These are phyloP conservation scores for Phalaenopsis aphrodite DNA, from an alignment of 106 monocot species.

Conservation along the genomic window DNA sequence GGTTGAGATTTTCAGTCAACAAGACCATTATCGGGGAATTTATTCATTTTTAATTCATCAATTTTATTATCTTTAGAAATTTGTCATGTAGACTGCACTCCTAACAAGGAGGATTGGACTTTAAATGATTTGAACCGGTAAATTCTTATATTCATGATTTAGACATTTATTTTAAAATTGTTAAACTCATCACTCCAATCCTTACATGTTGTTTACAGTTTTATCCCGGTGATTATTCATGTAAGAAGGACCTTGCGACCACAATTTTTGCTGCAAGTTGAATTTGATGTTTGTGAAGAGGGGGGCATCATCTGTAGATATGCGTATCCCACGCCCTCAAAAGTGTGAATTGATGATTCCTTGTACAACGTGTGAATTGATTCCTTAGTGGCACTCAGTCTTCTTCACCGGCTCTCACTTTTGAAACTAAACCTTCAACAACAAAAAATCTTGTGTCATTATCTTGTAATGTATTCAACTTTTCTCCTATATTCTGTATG, in stretches of 20 bases:
- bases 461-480: not conserved
- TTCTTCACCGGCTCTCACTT: not conserved
- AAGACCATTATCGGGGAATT: no score
- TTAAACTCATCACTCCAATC: not conserved
- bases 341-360: not conserved
- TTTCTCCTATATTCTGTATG: not conserved
- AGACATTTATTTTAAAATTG: no score
- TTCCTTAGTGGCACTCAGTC: not conserved
- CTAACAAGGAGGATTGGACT: no score
- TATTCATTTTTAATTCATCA: no score
- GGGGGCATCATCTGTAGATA: not conserved
- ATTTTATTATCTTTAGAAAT: no score
- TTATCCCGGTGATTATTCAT: not conserved
- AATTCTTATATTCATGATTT: no score
- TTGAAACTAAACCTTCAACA: not conserved
- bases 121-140: no score
- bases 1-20: no score
- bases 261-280: not conserved
- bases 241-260: not conserved
- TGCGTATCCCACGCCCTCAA: not conserved
- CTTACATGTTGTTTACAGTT: not conserved
- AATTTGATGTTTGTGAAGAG: not conserved
- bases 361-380: not conserved
- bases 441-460: not conserved
- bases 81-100: no score